Conservation (phyloP, 208 protist species). For the Wallacemonas sp. region DNA sequence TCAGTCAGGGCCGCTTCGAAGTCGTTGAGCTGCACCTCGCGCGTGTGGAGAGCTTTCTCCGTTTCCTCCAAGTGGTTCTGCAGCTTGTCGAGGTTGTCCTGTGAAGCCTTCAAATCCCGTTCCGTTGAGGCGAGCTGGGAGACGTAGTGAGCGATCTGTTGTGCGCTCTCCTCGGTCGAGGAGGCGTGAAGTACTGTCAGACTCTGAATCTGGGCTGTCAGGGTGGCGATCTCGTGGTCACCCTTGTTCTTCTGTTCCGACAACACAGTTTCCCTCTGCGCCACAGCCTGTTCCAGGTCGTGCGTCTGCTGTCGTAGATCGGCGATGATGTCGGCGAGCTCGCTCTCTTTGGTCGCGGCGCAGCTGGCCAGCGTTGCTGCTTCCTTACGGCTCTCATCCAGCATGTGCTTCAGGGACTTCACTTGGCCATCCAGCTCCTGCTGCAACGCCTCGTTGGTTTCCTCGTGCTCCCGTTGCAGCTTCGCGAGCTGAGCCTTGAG, state of each 20-base stretch:
- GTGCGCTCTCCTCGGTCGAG: not conserved
- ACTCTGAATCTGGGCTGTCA: not conserved
- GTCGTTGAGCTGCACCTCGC: not conserved
- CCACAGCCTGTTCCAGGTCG: not conserved
- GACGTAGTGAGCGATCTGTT: conserved; percentile 8
- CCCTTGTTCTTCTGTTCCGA: not conserved
- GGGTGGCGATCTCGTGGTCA: not conserved
- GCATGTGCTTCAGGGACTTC: conserved; percentile 8
- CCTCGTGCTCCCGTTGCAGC: conserved; percentile 1
- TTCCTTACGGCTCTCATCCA: conserved; percentile 7
- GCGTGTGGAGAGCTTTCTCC: not conserved
- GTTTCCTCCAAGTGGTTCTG: not conserved
- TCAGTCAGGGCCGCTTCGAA: not conserved
- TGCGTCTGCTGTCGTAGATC: not conserved
- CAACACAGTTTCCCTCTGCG: not conserved
- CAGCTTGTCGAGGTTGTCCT: not conserved
- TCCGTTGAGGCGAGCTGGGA: conserved; percentile 5
- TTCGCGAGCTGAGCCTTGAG: conserved; percentile 14
- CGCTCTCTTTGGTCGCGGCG: not conserved
- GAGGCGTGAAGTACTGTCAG: conserved; percentile 11
- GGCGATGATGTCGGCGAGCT: not conserved
- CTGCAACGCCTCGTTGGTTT: conserved; percentile 9
- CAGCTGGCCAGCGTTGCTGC: not conserved
- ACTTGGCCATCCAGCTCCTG: conserved; percentile 3
- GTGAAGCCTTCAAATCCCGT: not conserved